Percentiles rank a stretch among this genome's conserved stretches.
These are phyloP conservation scores for Westerdykella ornata DNA, from an alignment of 2,329 filamentous ascomycete genomes.

Conservation along the genomic window DNA sequence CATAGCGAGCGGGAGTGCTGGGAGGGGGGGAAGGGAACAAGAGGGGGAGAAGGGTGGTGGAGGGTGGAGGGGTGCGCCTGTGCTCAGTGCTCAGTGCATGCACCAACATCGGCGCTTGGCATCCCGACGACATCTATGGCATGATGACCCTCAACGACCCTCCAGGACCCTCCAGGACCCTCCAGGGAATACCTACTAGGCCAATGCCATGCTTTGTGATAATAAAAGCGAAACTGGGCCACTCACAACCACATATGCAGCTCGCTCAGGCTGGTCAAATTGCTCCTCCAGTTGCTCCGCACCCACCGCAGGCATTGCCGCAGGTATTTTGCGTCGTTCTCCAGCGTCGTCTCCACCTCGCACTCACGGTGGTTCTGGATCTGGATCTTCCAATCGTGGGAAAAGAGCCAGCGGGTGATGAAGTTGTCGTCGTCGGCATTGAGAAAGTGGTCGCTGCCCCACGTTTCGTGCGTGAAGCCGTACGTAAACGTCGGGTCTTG, in stretches of 20 bases:
- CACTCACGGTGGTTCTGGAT: constrained; percentile 90
- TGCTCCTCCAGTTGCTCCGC: constrained; percentile 95
- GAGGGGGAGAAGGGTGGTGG: constrained; percentile 1
- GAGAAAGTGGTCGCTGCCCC: constrained; percentile 64
- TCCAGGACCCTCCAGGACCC: not conserved
- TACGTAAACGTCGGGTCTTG: constrained; percentile 78
- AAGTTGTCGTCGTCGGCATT: constrained; percentile 99
- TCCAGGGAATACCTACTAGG: not conserved
- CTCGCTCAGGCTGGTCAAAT: constrained; percentile 83
- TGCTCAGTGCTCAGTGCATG: too few relatives aligned
- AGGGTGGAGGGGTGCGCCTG: constrained; percentile 3
- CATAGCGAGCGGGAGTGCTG: constrained; percentile 18
- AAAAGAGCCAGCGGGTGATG: constrained; percentile 91
- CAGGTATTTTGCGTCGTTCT: constrained; percentile 81
- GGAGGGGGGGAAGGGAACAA: constrained; percentile 19
- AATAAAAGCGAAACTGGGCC: constrained; percentile 7
- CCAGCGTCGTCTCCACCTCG: constrained; percentile 78
- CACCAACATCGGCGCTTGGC: too few relatives aligned
- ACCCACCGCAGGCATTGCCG: constrained; percentile 94
- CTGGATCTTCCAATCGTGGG: constrained; percentile 86
- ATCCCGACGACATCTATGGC: too few relatives aligned
- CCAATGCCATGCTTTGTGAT: not conserved
- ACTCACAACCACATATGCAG: constrained; percentile 80
- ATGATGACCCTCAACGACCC: not conserved
- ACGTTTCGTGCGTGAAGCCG: constrained; percentile 82